A percentile compares a stretch with the other conserved stretches of the same genome.
Evolutionary conservation across 2,329 filamentous ascomycete genomes (phyloP).

Genomic region (Metarhizium anisopliae): DNA sequence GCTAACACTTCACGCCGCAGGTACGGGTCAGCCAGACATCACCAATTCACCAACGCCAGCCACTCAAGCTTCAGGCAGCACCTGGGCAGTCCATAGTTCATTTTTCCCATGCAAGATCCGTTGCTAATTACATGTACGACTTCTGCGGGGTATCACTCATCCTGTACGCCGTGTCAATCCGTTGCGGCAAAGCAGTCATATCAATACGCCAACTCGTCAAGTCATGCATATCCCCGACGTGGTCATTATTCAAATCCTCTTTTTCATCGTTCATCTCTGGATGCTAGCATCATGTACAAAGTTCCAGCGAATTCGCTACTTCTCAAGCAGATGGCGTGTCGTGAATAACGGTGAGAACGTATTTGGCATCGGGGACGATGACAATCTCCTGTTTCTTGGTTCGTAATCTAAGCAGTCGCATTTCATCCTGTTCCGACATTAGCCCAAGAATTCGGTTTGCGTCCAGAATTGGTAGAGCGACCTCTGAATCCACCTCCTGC

Average conservation of each 20-base stretch:
- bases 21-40: not conserved
- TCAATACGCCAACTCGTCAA: not conserved
- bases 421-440: constrained; percentile 51
- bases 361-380: constrained; percentile 73
- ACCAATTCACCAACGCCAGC: not conserved
- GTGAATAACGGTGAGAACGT: constrained; percentile 70
- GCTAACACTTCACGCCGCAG: not conserved
- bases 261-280: not conserved
- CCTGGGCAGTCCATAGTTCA: not conserved
- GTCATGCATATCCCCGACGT: not conserved
- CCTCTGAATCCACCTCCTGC: constrained; percentile 64
- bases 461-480: constrained; percentile 20
- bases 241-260: not conserved
- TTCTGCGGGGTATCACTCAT: constrained; percentile 6
- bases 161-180: constrained; percentile 4
- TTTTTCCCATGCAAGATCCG: not conserved
- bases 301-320: not conserved
- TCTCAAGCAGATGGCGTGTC: constrained; percentile 62
- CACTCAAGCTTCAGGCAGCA: not conserved
- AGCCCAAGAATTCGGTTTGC: constrained; percentile 9
- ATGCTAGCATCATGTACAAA: not conserved
- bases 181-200: not conserved
- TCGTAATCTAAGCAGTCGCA: constrained; percentile 65
- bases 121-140: not conserved
- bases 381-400: constrained; percentile 83